Percentiles rank a stretch among this genome's conserved stretches.
phyloP scores from a whole-genome alignment of 495 filamentous ascomycete genomes.

The Pseudotulostoma volvatum region DNA sequence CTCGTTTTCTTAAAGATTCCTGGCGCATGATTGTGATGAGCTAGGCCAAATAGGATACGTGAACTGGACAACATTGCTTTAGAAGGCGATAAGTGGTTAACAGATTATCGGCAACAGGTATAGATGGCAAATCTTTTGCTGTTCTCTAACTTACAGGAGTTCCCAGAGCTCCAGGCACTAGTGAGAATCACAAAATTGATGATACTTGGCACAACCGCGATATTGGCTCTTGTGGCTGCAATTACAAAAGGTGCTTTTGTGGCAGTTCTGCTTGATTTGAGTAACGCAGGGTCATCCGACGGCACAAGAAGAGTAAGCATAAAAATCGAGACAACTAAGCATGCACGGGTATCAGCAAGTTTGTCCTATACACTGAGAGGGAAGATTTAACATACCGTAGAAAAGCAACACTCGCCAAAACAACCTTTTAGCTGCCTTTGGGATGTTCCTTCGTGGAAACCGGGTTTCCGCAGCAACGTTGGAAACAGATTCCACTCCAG shows the following conservation, averaged over 20 bases:
- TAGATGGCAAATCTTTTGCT: too few species aligned
- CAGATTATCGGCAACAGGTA: slow-evolving; percentile 21
- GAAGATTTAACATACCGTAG: too few species aligned
- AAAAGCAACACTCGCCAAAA: slow-evolving; percentile 58
- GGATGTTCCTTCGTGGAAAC: slow-evolving; percentile 54
- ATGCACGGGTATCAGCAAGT: background rate
- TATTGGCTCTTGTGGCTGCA: slow-evolving; percentile 31
- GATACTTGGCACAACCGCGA: slow-evolving; percentile 39
- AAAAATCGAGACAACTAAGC: slow-evolving; percentile 17
- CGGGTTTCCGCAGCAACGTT: slow-evolving; percentile 41
- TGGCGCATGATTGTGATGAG: slow-evolving; percentile 19
- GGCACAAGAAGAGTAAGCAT: slow-evolving; percentile 37
- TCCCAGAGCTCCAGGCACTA: slow-evolving; percentile 47
- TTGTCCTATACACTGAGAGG: slow-evolving; percentile 13
- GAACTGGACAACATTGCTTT: slow-evolving; percentile 34
- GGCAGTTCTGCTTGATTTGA: slow-evolving; percentile 30
- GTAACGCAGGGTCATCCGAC: slow-evolving; percentile 31
- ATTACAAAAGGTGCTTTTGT: slow-evolving; percentile 36
- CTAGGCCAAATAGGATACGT: slow-evolving; percentile 29
- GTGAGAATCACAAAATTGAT: slow-evolving; percentile 59
- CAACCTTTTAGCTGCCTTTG: slow-evolving; percentile 52
- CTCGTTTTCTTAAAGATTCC: slow-evolving; percentile 16
- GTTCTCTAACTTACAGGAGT: too few species aligned
- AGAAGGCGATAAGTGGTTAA: slow-evolving; percentile 1
- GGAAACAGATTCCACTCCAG: slow-evolving; percentile 52